These are phyloP conservation scores for Ballota nigra DNA, from an alignment of 257 asterid genomes.

Conservation along the genomic window DNA sequence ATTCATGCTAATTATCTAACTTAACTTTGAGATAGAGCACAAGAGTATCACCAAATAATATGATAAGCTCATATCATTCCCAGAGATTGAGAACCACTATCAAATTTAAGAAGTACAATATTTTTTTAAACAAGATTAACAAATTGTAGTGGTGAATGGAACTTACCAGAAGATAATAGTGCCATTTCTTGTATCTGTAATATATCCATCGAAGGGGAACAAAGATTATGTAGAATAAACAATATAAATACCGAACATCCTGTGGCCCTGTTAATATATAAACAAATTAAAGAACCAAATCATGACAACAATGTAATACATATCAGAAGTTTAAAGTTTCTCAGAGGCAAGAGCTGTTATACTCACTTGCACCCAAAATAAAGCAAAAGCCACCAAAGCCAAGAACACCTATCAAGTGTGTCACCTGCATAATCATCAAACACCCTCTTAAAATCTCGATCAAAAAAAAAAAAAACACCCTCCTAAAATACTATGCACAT, in stretches of 20 bases:
- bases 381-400: slow-evolving; percentile 96
- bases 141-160: neutral
- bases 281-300: slow-evolving; percentile 20
- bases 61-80: neutral
- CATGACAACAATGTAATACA: slow-evolving; percentile 3
- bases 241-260: slow-evolving; percentile 78
- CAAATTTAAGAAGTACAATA: too few species aligned
- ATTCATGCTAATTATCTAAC: too few species aligned
- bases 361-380: slow-evolving; percentile 94
- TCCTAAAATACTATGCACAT: too few species aligned
- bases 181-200: slow-evolving; percentile 97
- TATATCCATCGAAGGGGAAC: slow-evolving; percentile 98
- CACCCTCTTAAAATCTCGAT: neutral
- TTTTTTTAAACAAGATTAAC: neutral
- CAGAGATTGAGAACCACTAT: neutral
- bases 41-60: neutral
- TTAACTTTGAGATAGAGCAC: neutral
- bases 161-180: slow-evolving; percentile 93
- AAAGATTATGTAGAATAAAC: slow-evolving; percentile 80
- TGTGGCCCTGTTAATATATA: slow-evolving; percentile 77
- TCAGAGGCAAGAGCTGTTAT: neutral
- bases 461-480: too few species aligned
- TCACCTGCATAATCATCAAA: slow-evolving; percentile 53
- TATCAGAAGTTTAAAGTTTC: neutral
- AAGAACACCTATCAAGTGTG: slow-evolving; percentile 89